Conservation (phyloP, 345 rosid genomes). For the Linum usitatissimum region DNA sequence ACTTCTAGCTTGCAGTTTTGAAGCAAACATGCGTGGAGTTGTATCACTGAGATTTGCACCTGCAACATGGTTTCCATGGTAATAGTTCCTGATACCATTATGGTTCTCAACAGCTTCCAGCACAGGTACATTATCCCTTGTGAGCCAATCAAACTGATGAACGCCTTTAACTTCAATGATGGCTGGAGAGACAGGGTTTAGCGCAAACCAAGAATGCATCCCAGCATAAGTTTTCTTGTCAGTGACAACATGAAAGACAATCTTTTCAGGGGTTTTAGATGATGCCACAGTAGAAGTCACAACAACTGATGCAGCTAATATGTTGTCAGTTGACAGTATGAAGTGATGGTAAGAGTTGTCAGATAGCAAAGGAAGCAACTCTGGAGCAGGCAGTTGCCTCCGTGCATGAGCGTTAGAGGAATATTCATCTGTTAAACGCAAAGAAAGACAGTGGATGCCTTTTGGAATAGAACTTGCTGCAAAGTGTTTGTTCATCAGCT, state of each 20-base stretch:
- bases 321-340: slow-evolving; percentile 79
- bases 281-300: slow-evolving; percentile 80
- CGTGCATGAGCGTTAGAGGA: slow-evolving; percentile 99
- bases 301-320: slow-evolving; percentile 98
- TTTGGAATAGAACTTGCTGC: slow-evolving; percentile 98
- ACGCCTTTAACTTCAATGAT: slow-evolving; percentile 89
- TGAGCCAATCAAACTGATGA: slow-evolving; percentile 98
- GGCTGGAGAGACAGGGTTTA: slow-evolving; percentile 78
- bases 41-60: slow-evolving; percentile 76
- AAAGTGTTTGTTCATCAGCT: slow-evolving; percentile 97
- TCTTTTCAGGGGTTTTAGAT: slow-evolving; percentile 75
- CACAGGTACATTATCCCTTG: slow-evolving; percentile 98
- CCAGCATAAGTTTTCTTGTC: slow-evolving; percentile 99
- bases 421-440: slow-evolving; percentile 93
- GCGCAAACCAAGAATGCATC: slow-evolving; percentile 99
- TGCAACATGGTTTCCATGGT: slow-evolving; percentile 91
- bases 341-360: slow-evolving; percentile 87
- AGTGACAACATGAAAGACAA: slow-evolving; percentile 92
- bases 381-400: slow-evolving; percentile 95
- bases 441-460: slow-evolving; percentile 93
- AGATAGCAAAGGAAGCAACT: slow-evolving; percentile 86
- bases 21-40: slow-evolving; percentile 85
- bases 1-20: slow-evolving; percentile 95
- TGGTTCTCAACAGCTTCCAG: slow-evolving; percentile 93
- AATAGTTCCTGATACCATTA: slow-evolving; percentile 71